These are phyloP conservation scores for Talaromyces sp. DNA, from an alignment of 2,329 filamentous ascomycete genomes.

Conservation along the genomic window DNA sequence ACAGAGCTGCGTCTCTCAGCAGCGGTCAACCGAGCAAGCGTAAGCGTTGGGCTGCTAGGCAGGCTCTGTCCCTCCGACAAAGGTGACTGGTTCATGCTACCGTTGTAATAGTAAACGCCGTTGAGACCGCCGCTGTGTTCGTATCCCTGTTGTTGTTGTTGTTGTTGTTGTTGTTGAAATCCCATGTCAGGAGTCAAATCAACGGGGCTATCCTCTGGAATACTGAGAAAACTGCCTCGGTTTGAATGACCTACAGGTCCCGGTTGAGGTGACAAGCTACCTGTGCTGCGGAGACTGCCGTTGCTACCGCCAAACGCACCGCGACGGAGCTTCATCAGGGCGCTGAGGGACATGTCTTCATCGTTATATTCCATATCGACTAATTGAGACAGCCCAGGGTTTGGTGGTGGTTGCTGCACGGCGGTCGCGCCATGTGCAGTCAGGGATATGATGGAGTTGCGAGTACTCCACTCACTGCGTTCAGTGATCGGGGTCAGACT, in stretches of 20 bases:
- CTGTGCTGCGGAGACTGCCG: slow-evolving; percentile 60
- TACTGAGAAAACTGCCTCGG: slow-evolving; percentile 34
- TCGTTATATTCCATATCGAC: slow-evolving; percentile 60
- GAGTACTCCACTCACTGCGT: slow-evolving; percentile 89
- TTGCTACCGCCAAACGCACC: slow-evolving; percentile 80
- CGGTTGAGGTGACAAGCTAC: slow-evolving; percentile 41
- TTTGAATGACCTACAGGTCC: slow-evolving; percentile 29
- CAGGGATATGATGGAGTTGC: slow-evolving; percentile 82
- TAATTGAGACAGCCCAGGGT: slow-evolving; percentile 73
- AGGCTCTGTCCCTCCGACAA: slow-evolving; percentile 15
- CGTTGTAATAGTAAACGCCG: slow-evolving; percentile 1
- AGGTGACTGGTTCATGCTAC: not conserved
- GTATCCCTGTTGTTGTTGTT: not conserved
- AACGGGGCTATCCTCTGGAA: slow-evolving; percentile 31
- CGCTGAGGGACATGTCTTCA: slow-evolving; percentile 68
- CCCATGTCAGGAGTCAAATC: slow-evolving; percentile 12
- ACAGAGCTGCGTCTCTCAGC: slow-evolving; percentile 14
- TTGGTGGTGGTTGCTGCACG: slow-evolving; percentile 43
- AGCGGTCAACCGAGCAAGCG: slow-evolving; percentile 7
- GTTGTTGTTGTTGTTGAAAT: too few relatives aligned
- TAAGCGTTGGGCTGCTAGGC: slow-evolving; percentile 17
- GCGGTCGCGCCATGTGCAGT: slow-evolving; percentile 46
- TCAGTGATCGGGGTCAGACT: slow-evolving; percentile 96
- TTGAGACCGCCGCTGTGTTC: not conserved
- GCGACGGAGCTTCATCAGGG: slow-evolving; percentile 67